Evolutionary conservation across 495 filamentous ascomycete species (phyloP), one percentile per base, ranked within the genome.

Genomic region (Ascobolus immersus): DNA sequence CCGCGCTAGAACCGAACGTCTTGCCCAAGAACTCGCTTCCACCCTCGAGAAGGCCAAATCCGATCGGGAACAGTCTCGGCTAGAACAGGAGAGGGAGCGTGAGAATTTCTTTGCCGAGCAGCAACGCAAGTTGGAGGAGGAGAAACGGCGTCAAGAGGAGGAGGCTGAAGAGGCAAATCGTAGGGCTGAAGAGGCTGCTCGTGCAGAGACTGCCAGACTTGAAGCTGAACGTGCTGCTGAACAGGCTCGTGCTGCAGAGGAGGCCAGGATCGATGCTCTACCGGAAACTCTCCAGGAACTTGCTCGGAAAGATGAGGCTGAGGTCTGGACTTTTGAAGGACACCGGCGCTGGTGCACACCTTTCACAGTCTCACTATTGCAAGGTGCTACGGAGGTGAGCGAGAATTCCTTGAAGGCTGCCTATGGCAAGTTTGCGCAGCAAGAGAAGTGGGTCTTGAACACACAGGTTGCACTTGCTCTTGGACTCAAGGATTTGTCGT

Each of bases 381-480:
- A n/a, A 1, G 15, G 18, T n/a, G 11, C 9, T 14, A n/a, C 28
- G 28, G 17, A 17, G 10, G 28, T 31, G 14, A 27, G 11, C 11
- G 25, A 11, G 14, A 2, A n/a, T 14, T 27, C 2, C 25, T 14
- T 6, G 14, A 27, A n/a, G 0, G 2, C 25, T n/a, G 23, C 23
- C n/a, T n/a, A n/a, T n/a, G n/a, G n/a, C n/a, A n/a, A 27, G 11
- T n/a, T 7, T 4, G 6, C 11, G 25, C 25, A 11, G 14, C 11
- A 21, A n/a, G 42, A 44, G 15, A 32, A 42, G 17, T 49, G 42
- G 36, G 40, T 50, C 12, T 35, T 45, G 5, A 50, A 50, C 39
- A 38, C 49, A 20, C 47, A 50, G 28, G 45, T 37, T n/a, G 46
- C 46, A 22, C 39, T 50, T 19, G 42, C 41, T 9, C 37, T 50